These are phyloP conservation scores for Penicillium steckii DNA, from an alignment of 495 filamentous ascomycete species.

Conservation along the genomic window DNA sequence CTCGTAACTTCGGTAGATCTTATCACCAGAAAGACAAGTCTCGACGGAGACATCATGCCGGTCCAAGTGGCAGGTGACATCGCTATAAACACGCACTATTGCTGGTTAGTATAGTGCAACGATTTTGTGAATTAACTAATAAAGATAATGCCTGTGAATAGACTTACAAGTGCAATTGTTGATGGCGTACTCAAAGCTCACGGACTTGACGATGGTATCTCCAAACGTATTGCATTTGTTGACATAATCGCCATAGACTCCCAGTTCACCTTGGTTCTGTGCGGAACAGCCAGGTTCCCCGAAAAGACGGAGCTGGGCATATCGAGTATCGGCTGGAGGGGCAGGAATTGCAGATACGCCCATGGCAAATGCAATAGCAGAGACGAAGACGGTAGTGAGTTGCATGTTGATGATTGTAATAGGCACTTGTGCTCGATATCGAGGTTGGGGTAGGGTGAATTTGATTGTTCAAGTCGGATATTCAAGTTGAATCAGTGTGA, in stretches of 20 bases:
- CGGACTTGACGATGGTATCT: constrained; percentile 3
- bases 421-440: neutral
- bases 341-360: constrained; percentile 5
- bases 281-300: constrained; percentile 16
- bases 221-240: constrained; percentile 12
- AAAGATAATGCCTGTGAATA: neutral
- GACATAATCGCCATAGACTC: constrained; percentile 14
- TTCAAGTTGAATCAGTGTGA: neutral
- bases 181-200: constrained; percentile 7
- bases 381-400: constrained; percentile 5
- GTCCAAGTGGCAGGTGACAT: constrained; percentile 5
- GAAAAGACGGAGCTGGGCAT: constrained; percentile 18
- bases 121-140: too few species aligned
- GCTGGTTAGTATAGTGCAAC: neutral
- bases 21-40: constrained; percentile 4
- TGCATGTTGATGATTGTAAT: constrained; percentile 8
- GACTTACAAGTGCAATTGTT: constrained; percentile 7
- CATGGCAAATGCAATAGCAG: constrained; percentile 4
- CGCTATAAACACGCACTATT: constrained; percentile 10
- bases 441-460: neutral
- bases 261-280: constrained; percentile 17
- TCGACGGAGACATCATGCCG: neutral
- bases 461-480: neutral
- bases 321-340: constrained; percentile 8
- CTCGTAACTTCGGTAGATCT: constrained; percentile 8